Conservation (phyloP, 768 basidiomycete genomes). For the Pleurotus tuoliensis region DNA sequence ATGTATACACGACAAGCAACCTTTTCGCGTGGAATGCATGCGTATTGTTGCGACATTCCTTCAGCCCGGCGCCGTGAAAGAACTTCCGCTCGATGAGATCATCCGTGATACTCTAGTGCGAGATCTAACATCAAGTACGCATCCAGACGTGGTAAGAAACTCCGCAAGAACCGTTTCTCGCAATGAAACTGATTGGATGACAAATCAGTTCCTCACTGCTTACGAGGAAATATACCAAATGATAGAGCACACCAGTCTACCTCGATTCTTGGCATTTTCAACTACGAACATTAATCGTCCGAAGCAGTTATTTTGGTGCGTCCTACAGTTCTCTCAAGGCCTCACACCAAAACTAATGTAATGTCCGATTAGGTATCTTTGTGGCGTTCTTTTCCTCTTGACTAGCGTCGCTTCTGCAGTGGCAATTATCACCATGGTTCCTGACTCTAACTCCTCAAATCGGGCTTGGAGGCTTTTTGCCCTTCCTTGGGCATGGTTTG, state of each 20-base stretch:
- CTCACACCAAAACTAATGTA: background rate
- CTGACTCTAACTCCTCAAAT: slow-evolving; percentile 17
- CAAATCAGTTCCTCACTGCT: slow-evolving; percentile 33
- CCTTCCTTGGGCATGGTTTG: slow-evolving; percentile 23
- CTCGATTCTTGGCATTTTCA: slow-evolving; percentile 26
- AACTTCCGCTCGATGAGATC: slow-evolving; percentile 21
- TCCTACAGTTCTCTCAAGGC: background rate
- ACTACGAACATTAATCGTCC: slow-evolving; percentile 32
- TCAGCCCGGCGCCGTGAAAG: slow-evolving; percentile 23
- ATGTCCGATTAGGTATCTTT: slow-evolving; percentile 21
- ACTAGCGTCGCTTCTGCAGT: slow-evolving; percentile 23
- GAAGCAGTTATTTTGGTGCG: slow-evolving; percentile 32
- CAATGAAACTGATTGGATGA: background rate
- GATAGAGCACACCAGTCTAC: slow-evolving; percentile 26
- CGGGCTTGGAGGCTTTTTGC: slow-evolving; percentile 29
- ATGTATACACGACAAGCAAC: slow-evolving; percentile 6
- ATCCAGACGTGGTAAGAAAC: slow-evolving; percentile 31
- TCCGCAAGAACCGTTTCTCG: background rate
- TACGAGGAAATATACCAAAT: slow-evolving; percentile 29
- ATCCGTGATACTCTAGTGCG: slow-evolving; percentile 24
- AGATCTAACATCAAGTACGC: slow-evolving; percentile 24
- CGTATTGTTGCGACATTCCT: slow-evolving; percentile 29
- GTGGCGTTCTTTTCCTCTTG: slow-evolving; percentile 21
- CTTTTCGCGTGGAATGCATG: slow-evolving; percentile 23
- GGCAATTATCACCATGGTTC: slow-evolving; percentile 22